Evolutionary conservation across 2,329 filamentous ascomycete species (phyloP), one percentile per base, ranked within the genome.

Genomic region (Pestalotiopsis sp.): DNA sequence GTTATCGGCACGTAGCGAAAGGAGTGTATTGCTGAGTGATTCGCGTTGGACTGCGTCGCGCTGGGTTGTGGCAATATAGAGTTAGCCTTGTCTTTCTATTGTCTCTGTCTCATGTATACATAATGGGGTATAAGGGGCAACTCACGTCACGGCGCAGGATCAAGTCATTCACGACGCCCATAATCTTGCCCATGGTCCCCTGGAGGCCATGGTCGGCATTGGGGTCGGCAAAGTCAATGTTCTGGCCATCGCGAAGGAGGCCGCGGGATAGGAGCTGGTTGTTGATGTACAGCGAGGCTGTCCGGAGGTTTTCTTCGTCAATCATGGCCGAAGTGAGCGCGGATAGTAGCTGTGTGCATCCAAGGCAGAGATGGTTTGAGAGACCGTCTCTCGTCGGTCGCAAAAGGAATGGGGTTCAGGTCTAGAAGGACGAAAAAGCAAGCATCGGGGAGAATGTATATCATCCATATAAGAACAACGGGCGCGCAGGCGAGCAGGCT

Each of bases 121-220:
- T 58, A 38, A 20, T 59, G 27, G 49, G 14, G 25, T 38, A 4
- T 14, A 17, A 13, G 14, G 45, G 45, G 20, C 5, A 20, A 52
- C 90, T 75, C 84, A 97, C 94, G 79, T 99, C 96, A 84, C 95
- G 90, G 73, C 95, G 89, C 70, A 98, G 80, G 69, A 99, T 93
- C 74, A 99, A 82, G 78, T 99, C 96, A 80, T 99, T 97, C 63
- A 99, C 90, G 27, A 99, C 87, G 77, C 95, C 93, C 82, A 99
- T 97, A 74, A 98, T 91, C 73, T 90, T 89, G 23, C 92, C 92
- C 90, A 96, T 95, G 20, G 92, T 93, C 65, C 87, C 88, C 27
- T 79, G 78, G 57, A 85, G 87, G 49, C 89, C 85, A 20, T 88
- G 89, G 71, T 91, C 88, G 69, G 85, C 87, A 71, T 89, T 89